Evolutionary conservation across 495 filamentous ascomycete genomes (phyloP), one percentile per base, ranked within the genome.

Genomic region (Amniculicola lignicola): DNA sequence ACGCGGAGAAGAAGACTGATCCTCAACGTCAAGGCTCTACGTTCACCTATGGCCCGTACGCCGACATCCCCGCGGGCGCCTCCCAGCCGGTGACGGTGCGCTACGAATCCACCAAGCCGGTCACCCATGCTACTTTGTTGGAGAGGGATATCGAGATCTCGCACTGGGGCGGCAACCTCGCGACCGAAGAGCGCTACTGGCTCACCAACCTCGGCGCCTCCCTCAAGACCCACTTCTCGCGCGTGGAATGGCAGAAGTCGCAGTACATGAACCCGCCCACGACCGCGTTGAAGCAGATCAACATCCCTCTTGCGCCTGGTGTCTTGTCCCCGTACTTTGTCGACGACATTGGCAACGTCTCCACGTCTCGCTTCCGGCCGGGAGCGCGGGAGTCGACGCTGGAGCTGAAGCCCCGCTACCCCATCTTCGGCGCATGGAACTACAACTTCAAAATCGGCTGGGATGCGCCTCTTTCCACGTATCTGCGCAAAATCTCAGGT

Each of bases 151-250:
- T 98, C 51, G 92, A 97, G 70, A 86, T 97, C 57, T 93, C 88
- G 62, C 94, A 97, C 69, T 98, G 93, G 93, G 93, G 93, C 56
- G 94, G 93, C 21, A 97, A 97, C 68, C 72, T 97, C 35, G 93
- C 92, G 0, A 86, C 87, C 22, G 94, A 98, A 69, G 93, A 98
- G 70, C 83, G 90, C 43, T 96, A 96, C 77, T 88, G 83, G 72
- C 80, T 96, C 59, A 80, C 80, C 65, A 95, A 97, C 77, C 80
- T 84, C 44, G 93, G 82, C 51, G 95, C 93, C 14, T 79, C 85
- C 67, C 84, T 98, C 28, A 80, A 83, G 28, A 82, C 83, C 50
- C 85, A 92, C 11, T 98, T 98, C 78, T 85, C 81, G 48, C 86
- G 93, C 36, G 87, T 96, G 25, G 81, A 86, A 58, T 98, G 86